Percentiles rank a stretch among this genome's conserved stretches.
Conservation (phyloP, 352 stramenopile genomes). For the Halophytophthora polymorphica region DNA sequence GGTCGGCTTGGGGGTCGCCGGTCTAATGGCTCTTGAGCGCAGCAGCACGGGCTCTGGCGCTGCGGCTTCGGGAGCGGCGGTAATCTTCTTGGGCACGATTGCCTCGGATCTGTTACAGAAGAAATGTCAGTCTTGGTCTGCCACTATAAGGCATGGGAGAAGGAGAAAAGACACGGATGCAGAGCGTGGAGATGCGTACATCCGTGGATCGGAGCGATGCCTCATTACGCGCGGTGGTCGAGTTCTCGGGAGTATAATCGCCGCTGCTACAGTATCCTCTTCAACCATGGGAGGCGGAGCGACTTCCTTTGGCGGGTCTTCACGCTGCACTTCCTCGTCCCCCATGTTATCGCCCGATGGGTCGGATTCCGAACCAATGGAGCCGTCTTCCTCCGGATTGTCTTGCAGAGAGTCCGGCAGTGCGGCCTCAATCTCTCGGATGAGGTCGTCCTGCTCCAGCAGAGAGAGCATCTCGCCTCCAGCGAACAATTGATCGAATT, state of each 20-base stretch:
- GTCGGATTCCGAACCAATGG: constrained; percentile 65
- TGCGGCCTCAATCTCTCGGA: constrained; percentile 64
- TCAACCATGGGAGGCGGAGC: constrained; percentile 1
- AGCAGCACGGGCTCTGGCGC: not conserved
- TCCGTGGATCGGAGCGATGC: constrained; percentile 30
- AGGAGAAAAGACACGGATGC: not conserved
- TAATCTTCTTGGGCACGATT: constrained; percentile 8
- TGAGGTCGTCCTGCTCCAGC: constrained; percentile 44
- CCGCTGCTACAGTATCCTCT: not conserved
- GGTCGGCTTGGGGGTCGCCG: constrained; percentile 3
- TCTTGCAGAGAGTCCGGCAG: constrained; percentile 54
- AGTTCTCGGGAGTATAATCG: constrained; percentile 2
- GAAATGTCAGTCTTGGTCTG: not conserved
- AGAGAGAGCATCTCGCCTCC: constrained; percentile 34
- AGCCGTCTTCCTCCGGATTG: constrained; percentile 42
- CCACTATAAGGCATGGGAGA: no score
- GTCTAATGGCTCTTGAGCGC: constrained; percentile 2
- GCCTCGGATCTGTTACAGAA: constrained; percentile 9
- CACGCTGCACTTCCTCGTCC: constrained; percentile 35
- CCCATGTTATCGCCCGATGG: constrained; percentile 72
- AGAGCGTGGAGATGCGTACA: constrained; percentile 22
- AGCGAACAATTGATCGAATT: constrained; percentile 33
- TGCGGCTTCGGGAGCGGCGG: constrained; percentile 2
- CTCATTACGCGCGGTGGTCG: constrained; percentile 21
- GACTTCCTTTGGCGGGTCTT: constrained; percentile 15